Percentiles rank a stretch among this genome's conserved stretches.
These are phyloP conservation scores for Globisporangium nodosum DNA, from an alignment of 352 stramenopile genomes.

Conservation along the genomic window DNA sequence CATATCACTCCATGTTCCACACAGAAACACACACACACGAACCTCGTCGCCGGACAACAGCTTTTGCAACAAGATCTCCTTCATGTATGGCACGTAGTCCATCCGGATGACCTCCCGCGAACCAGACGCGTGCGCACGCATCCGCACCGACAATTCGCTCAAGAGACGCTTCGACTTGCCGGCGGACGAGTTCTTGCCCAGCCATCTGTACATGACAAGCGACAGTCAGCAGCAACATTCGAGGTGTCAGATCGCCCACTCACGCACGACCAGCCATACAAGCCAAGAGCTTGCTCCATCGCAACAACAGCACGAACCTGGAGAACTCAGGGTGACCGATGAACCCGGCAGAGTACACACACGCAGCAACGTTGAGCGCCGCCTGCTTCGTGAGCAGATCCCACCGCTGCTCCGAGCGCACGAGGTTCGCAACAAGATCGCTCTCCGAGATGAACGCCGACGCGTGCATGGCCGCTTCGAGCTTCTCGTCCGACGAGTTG, in stretches of 20 bases:
- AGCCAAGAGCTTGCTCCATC: background rate
- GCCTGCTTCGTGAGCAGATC: slow-evolving; percentile 91
- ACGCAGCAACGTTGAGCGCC: slow-evolving; percentile 87
- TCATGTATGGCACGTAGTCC: slow-evolving; percentile 88
- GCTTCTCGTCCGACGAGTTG: slow-evolving; percentile 58
- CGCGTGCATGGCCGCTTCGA: slow-evolving; percentile 83
- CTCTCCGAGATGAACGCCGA: slow-evolving; percentile 91
- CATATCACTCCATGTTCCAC: background rate
- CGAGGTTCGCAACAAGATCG: slow-evolving; percentile 73
- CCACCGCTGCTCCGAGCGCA: slow-evolving; percentile 91
- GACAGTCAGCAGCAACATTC: slow-evolving; percentile 18
- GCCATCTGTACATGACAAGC: slow-evolving; percentile 85
- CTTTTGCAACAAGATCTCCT: slow-evolving; percentile 83
- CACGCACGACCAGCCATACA: no score
- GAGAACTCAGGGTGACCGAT: slow-evolving; percentile 89
- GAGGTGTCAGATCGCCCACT: background rate
- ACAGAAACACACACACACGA: slow-evolving; percentile 3
- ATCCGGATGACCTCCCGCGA: slow-evolving; percentile 85
- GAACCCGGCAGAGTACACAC: slow-evolving; percentile 73
- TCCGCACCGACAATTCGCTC: slow-evolving; percentile 94
- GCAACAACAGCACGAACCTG: slow-evolving; percentile 36
- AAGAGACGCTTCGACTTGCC: slow-evolving; percentile 94
- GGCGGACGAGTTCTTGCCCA: slow-evolving; percentile 97
- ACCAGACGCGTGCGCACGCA: slow-evolving; percentile 84
- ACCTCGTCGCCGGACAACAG: slow-evolving; percentile 72